These are phyloP conservation scores for Nicotiana tabacum DNA, from an alignment of 257 asterid species.

Conservation along the genomic window DNA sequence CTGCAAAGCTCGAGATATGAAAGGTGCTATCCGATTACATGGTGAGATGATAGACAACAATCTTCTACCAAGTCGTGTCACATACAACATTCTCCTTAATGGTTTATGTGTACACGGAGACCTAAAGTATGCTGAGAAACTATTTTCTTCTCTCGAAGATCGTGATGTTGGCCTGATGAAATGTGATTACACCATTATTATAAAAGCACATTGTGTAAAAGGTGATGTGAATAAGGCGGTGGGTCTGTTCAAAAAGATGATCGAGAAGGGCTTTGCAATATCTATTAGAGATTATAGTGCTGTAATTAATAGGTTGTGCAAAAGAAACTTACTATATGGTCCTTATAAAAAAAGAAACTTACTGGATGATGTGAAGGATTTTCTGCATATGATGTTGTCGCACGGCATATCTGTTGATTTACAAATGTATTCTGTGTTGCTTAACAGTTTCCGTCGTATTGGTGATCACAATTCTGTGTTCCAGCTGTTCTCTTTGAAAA, in stretches of 20 bases:
- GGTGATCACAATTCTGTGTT: slow-evolving; percentile 30
- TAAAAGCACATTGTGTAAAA: slow-evolving; percentile 75
- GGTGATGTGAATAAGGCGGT: slow-evolving; percentile 55
- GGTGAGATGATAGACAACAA: slow-evolving; percentile 41
- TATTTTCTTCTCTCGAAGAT: slow-evolving; percentile 38
- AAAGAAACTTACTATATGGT: slow-evolving; percentile 28
- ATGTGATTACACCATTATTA: slow-evolving; percentile 57
- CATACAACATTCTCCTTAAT: slow-evolving; percentile 58
- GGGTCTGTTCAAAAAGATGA: slow-evolving; percentile 53
- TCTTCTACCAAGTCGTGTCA: slow-evolving; percentile 45
- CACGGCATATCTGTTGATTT: slow-evolving; percentile 48
- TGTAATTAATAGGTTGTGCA: slow-evolving; percentile 73
- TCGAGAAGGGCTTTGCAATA: slow-evolving; percentile 49
- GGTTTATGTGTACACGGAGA: slow-evolving; percentile 58
- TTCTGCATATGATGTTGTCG: slow-evolving; percentile 48
- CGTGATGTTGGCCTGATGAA: slow-evolving; percentile 42
- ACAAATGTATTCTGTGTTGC: slow-evolving; percentile 35
- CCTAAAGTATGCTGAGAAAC: slow-evolving; percentile 48
- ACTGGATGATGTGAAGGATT: slow-evolving; percentile 36
- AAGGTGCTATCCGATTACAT: slow-evolving; percentile 37
- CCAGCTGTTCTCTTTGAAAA: slow-evolving; percentile 42
- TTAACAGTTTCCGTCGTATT: slow-evolving; percentile 27
- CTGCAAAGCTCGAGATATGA: slow-evolving; percentile 40
- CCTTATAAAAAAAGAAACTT: slow-evolving; percentile 27
- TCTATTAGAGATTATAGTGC: slow-evolving; percentile 73